Conservation (phyloP, 345 rosid genomes). For the Combretum micranthum region DNA sequence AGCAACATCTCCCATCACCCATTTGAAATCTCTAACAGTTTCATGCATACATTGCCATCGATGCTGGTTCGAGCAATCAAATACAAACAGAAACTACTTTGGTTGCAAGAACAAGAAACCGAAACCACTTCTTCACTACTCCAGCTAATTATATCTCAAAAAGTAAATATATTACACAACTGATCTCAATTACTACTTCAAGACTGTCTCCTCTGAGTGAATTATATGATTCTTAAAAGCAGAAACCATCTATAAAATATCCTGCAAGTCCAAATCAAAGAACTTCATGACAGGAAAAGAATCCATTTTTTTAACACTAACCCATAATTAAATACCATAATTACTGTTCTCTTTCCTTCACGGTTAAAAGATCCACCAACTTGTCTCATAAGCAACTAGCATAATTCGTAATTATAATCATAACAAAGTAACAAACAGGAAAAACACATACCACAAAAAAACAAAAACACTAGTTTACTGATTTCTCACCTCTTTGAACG, state of each 20-base stretch:
- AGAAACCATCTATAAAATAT: not conserved
- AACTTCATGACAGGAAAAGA: not conserved
- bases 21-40: slow-evolving; percentile 11
- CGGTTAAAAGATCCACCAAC: slow-evolving; percentile 23
- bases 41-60: not conserved
- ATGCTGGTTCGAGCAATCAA: too few species aligned
- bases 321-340: slow-evolving; percentile 25
- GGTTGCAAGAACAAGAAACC: too few species aligned
- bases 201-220: too few species aligned
- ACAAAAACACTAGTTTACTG: too few species aligned
- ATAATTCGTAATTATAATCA: slow-evolving; percentile 13
- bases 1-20: slow-evolving; percentile 13
- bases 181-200: too few species aligned
- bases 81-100: too few species aligned
- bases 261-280: not conserved
- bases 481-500: slow-evolving; percentile 79
- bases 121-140: too few species aligned
- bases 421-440: slow-evolving; percentile 21
- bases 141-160: too few species aligned
- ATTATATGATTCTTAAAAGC: not conserved
- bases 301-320: slow-evolving; percentile 21
- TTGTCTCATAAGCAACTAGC: slow-evolving; percentile 15
- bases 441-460: not conserved
- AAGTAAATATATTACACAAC: too few species aligned
- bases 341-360: slow-evolving; percentile 9